Percentiles rank a stretch among this genome's conserved stretches.
Conservation (phyloP, 2,329 filamentous ascomycete species). For the Cordyceps farinosa region DNA sequence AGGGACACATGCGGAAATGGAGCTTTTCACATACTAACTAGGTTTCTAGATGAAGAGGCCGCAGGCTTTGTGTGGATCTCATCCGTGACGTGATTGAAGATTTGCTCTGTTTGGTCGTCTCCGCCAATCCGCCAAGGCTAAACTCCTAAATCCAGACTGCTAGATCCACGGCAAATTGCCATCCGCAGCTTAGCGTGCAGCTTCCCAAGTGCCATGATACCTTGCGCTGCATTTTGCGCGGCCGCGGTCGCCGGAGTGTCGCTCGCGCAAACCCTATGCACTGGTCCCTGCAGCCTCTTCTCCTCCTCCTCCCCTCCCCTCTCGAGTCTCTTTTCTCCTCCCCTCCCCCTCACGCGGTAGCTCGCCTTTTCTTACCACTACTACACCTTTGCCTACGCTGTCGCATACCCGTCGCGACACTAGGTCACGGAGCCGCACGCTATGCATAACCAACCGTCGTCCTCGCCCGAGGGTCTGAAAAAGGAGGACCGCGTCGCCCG, state of each 20-base stretch:
- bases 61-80: conserved; percentile 4
- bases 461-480: not conserved
- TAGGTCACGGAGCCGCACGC: not conserved
- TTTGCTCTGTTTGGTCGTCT: not conserved
- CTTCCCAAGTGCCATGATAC: conserved; percentile 8
- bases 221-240: not conserved
- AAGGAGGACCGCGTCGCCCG: conserved; percentile 3
- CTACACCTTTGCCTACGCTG: not conserved
- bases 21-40: not conserved
- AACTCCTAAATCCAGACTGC: conserved; percentile 7
- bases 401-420: conserved; percentile 3
- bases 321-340: not conserved
- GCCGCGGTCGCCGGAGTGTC: not conserved
- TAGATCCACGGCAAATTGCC: conserved; percentile 15
- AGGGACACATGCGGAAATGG: not conserved
- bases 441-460: conserved; percentile 3
- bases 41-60: not conserved
- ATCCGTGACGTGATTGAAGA: conserved; percentile 14
- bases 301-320: not conserved
- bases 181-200: conserved; percentile 9
- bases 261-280: not conserved
- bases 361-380: not conserved
- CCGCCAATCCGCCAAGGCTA: not conserved
- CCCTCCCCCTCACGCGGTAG: not conserved
- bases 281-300: not conserved